Percentiles rank a stretch among this genome's conserved stretches.
Evolutionary conservation across 495 filamentous ascomycete species (phyloP).

Genomic region (Penicillium lividum): DNA sequence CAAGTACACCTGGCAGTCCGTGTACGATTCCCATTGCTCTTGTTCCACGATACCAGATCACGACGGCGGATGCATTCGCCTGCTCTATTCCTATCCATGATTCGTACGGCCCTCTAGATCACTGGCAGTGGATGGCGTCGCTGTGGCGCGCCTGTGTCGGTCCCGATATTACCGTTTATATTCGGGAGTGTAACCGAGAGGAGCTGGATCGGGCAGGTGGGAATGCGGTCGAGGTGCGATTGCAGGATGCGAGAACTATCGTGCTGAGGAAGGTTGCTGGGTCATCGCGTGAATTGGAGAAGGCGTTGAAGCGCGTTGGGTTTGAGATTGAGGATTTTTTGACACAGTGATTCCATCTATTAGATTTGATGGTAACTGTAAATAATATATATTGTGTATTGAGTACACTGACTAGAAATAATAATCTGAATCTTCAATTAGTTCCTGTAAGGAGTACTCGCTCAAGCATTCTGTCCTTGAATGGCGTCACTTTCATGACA

Average conservation of each 20-base stretch:
- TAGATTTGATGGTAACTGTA: not conserved
- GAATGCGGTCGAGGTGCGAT: constrained; percentile 51
- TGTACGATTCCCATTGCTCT: constrained; percentile 65
- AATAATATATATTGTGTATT: not conserved
- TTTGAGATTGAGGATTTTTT: constrained; percentile 88
- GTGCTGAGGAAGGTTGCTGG: constrained; percentile 56
- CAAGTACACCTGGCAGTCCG: constrained; percentile 16
- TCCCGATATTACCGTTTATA: constrained; percentile 79
- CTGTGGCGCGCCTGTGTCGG: constrained; percentile 88
- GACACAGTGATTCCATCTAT: constrained; percentile 19
- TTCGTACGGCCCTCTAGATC: constrained; percentile 77
- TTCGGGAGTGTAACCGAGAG: constrained; percentile 44
- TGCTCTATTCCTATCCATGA: constrained; percentile 72
- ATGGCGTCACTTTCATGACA: not conserved
- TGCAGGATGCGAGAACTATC: constrained; percentile 54
- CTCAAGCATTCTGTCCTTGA: not conserved
- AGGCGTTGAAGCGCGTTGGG: constrained; percentile 66
- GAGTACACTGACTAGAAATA: not conserved
- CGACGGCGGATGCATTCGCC: constrained; percentile 72
- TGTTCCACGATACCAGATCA: constrained; percentile 74
- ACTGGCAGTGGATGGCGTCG: constrained; percentile 98
- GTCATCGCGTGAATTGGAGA: constrained; percentile 52
- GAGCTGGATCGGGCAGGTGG: constrained; percentile 46
- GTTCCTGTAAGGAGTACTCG: not conserved
- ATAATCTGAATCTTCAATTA: not conserved